phyloP scores from a whole-genome alignment of 768 basidiomycete genomes.

The Boletus sp. region DNA sequence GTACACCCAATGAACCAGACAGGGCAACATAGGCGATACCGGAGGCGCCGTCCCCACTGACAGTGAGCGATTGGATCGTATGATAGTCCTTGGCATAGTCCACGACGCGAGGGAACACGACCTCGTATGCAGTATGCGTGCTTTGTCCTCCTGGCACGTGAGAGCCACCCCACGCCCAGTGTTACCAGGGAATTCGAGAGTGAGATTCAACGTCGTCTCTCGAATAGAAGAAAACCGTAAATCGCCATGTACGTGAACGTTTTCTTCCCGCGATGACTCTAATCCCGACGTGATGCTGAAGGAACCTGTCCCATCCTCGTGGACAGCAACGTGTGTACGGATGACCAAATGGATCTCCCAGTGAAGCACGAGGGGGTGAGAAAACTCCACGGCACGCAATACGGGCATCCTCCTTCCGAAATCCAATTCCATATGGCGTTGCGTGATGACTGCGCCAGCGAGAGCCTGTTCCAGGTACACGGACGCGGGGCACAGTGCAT shows the following conservation, averaged over 20 bases:
- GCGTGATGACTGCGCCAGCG: conserved; percentile 41
- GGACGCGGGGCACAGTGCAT: conserved; percentile 62
- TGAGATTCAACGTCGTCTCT: conserved; percentile 37
- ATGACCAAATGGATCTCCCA: conserved; percentile 32
- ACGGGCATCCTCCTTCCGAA: conserved; percentile 34
- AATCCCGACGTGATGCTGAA: conserved; percentile 48
- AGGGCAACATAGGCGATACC: conserved; percentile 50
- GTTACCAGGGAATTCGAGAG: conserved; percentile 34
- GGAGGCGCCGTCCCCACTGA: conserved; percentile 46
- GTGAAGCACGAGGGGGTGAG: conserved; percentile 51
- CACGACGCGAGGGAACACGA: conserved; percentile 68
- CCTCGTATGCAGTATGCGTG: conserved; percentile 56
- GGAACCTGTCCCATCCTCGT: conserved; percentile 33
- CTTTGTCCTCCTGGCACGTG: conserved; percentile 26
- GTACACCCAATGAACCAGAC: conserved; percentile 39
- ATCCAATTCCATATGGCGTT: conserved; percentile 31
- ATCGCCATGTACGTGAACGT: conserved; percentile 45
- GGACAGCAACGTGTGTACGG: conserved; percentile 38
- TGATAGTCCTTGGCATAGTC: conserved; percentile 58
- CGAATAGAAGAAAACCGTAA: conserved; percentile 36
- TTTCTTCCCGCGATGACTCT: conserved; percentile 30
- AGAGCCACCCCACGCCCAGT: conserved; percentile 34
- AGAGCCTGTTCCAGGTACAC: conserved; percentile 58
- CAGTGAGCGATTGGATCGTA: conserved; percentile 51
- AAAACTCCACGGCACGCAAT: conserved; percentile 45